Percentiles rank a stretch among this genome's conserved stretches.
phyloP scores from a whole-genome alignment of 2,329 filamentous ascomycete genomes.

The Verticillium longisporum region DNA sequence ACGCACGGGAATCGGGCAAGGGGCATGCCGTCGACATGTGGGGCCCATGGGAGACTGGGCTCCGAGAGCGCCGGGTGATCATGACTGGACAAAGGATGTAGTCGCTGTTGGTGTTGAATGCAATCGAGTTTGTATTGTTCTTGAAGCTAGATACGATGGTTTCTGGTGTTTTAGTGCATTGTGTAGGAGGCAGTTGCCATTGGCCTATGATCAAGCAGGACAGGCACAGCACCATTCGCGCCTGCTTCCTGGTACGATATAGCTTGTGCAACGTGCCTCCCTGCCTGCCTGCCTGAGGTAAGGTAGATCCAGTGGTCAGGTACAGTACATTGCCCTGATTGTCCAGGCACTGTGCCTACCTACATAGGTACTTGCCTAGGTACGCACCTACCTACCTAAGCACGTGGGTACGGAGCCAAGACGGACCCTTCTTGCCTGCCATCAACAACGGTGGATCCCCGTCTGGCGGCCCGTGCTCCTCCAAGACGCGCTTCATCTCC shows the following conservation, averaged over 20 bases:
- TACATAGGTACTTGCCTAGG: no score
- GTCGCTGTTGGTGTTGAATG: not conserved
- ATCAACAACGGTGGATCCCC: not conserved
- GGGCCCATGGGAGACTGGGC: not conserved
- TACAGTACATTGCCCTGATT: not conserved
- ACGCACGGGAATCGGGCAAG: not conserved
- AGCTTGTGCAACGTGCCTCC: conserved; percentile 1
- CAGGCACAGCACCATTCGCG: no score
- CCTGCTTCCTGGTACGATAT: no score
- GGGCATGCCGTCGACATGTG: not conserved
- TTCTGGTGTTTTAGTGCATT: not conserved
- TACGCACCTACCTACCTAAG: no score
- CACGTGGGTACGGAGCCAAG: not conserved
- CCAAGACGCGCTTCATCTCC: not conserved
- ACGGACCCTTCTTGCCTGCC: not conserved
- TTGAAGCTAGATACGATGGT: not conserved
- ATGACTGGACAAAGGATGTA: not conserved
- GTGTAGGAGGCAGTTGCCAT: not conserved
- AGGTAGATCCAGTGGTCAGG: no score
- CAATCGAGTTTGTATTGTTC: not conserved
- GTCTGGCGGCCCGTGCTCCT: not conserved
- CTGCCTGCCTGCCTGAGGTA: conserved; percentile 12
- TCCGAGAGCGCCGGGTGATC: not conserved
- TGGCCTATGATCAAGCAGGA: not conserved
- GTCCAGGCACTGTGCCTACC: no score